A percentile compares a stretch with the other conserved stretches of the same genome.
Conservation (phyloP, 345 rosid genomes). For the Populus simonii region DNA sequence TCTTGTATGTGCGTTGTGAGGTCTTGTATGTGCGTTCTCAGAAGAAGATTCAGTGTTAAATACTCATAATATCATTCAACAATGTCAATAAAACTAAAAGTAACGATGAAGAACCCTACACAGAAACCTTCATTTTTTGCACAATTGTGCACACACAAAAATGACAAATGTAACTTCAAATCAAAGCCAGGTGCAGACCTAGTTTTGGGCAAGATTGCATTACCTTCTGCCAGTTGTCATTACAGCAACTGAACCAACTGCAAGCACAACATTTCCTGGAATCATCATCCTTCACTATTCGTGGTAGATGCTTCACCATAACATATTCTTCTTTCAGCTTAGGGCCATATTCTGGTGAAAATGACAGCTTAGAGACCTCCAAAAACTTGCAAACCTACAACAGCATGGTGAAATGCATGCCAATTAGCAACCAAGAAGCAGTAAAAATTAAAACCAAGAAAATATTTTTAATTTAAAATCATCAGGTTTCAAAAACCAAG, state of each 20-base stretch:
- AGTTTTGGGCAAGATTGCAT: conserved; percentile 11
- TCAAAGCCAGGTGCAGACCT: neutral
- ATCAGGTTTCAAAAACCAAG: neutral
- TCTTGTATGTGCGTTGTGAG: too few relatives aligned
- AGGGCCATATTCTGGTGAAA: conserved; percentile 91
- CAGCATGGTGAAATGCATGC: conserved; percentile 16
- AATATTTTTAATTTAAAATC: neutral
- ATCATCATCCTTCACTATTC: conserved; percentile 54
- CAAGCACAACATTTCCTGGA: conserved; percentile 68
- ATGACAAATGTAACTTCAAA: neutral
- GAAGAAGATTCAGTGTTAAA: neutral
- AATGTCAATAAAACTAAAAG: neutral
- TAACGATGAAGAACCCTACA: neutral
- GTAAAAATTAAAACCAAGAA: neutral
- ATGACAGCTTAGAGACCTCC: conserved; percentile 95
- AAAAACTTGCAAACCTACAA: conserved; percentile 94
- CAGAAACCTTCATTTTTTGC: neutral
- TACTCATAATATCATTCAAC: neutral
- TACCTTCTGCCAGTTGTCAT: conserved; percentile 99
- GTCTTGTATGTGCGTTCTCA: neutral
- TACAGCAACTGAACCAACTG: conserved; percentile 79
- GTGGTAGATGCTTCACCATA: conserved; percentile 90
- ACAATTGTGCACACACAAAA: neutral
- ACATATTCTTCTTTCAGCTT: conserved; percentile 93
- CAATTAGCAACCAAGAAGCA: neutral